Conservation (phyloP, 1,139 yeast genomes). For the Magnusiomyces suaveolens region DNA sequence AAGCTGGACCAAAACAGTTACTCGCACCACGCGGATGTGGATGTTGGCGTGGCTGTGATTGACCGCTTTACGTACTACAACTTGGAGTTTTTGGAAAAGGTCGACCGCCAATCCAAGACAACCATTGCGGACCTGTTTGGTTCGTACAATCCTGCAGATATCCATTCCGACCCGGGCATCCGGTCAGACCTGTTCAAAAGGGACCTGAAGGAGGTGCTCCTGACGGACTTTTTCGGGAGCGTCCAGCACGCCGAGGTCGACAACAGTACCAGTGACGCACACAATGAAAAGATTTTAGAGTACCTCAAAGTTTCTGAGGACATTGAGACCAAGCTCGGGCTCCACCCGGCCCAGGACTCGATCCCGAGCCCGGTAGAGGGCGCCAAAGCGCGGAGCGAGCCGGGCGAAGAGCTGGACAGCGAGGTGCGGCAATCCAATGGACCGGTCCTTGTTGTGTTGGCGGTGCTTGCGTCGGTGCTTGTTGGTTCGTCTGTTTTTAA, state of each 20-base stretch:
- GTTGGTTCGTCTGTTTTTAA: background rate
- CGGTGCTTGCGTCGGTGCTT: background rate
- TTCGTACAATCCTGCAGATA: slow-evolving; percentile 71
- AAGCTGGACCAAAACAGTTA: slow-evolving; percentile 81
- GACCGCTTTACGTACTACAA: slow-evolving; percentile 92
- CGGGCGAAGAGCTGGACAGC: background rate
- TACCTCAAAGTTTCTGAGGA: slow-evolving; percentile 7
- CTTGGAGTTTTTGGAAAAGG: slow-evolving; percentile 71
- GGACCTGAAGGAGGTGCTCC: slow-evolving; percentile 56
- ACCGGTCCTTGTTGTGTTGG: background rate
- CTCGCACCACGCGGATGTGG: slow-evolving; percentile 91
- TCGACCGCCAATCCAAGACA: slow-evolving; percentile 60
- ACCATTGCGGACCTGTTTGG: slow-evolving; percentile 79
- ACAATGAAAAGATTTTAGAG: slow-evolving; percentile 30
- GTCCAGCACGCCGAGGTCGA: slow-evolving; percentile 76
- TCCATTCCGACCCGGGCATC: slow-evolving; percentile 89
- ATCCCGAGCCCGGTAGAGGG: background rate
- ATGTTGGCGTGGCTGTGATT: slow-evolving; percentile 94
- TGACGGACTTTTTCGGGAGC: slow-evolving; percentile 93
- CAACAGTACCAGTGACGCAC: slow-evolving; percentile 19
- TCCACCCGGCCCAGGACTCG: slow-evolving; percentile 5
- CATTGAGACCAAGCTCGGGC: background rate
- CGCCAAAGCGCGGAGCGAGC: too few species aligned
- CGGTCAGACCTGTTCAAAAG: slow-evolving; percentile 69
- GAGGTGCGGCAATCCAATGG: background rate